Evolutionary conservation across 768 basidiomycete genomes (phyloP), one percentile per base, ranked within the genome.

Genomic region (Boletus sensibilis): DNA sequence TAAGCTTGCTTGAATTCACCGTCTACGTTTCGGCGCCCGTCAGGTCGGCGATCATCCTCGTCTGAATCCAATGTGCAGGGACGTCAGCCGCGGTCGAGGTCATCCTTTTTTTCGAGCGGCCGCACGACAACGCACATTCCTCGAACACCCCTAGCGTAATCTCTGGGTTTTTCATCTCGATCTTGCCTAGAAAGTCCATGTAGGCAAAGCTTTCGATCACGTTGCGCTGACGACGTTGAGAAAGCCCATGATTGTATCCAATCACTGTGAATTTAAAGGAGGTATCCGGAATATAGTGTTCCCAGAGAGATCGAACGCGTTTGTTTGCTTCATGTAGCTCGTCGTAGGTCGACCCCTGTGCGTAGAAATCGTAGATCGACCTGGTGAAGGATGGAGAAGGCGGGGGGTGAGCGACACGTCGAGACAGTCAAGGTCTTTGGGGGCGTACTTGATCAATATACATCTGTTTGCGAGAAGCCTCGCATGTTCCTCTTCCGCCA

Each of bases 261-360:
- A 84, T 81, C 9, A 95, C 83, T 14, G 81, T 67, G 69, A 96
- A 94, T 62, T 86, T 87, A 79, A 94, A 97, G 0, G 90, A 87
- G 1, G 86, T 87, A 54, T 88, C 73, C 2, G 76, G 75, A 27
- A 82, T 77, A 61, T 85, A 90, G 35, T 76, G 75, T 13, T 74
- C 73, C 87, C 91, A 91, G 57, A 78, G 74, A 14, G 70, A 58
- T 39, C 74, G 69, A 50, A 72, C 78, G 20, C 62, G 69, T 25
- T 70, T 72, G 61, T 82, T 87, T 20, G 69, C 69, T 13, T 73
- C 75, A 64, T 97, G 93, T 20, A 97, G 65, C 46, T 85, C 78
- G 2, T 82, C 81, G 63, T 96, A 96, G 20, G 76, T 81, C 5
- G 74, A 68, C 8, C 86, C 94, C 38, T 84, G 80, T 1, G 81